A percentile compares a stretch with the other conserved stretches of the same genome.
phyloP scores from a whole-genome alignment of 352 stramenopile genomes.

The Phytophthora tentaculata region DNA sequence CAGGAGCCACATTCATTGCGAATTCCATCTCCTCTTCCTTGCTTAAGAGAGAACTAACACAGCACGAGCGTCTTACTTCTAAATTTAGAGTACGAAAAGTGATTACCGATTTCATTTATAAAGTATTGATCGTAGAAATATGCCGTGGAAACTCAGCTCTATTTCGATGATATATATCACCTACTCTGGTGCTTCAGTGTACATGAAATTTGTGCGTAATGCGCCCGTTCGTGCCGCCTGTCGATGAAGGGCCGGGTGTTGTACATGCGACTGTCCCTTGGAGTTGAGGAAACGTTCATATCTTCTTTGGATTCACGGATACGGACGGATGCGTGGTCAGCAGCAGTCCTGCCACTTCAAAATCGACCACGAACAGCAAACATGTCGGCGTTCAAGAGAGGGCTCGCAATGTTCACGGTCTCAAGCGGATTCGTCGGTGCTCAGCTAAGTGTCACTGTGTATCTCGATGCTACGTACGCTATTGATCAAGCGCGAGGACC shows the following conservation, averaged over 20 bases:
- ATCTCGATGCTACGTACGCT: conserved; percentile 55
- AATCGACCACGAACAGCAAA: conserved; percentile 9
- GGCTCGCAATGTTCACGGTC: background rate
- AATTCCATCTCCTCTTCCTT: conserved; percentile 12
- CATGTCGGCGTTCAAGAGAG: conserved; percentile 14
- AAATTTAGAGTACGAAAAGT: background rate
- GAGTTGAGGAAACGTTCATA: conserved; percentile 10
- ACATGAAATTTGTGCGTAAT: background rate
- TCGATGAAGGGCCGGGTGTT: conserved; percentile 13
- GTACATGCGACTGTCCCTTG: conserved; percentile 8
- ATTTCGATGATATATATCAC: background rate
- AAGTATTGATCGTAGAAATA: no score
- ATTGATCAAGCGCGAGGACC: conserved; percentile 32
- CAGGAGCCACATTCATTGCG: background rate
- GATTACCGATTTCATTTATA: background rate
- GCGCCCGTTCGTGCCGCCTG: conserved; percentile 12
- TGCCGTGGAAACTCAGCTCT: no score
- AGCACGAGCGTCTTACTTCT: background rate
- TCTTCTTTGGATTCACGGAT: conserved; percentile 5
- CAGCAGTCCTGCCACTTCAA: conserved; percentile 4
- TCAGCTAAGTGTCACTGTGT: conserved; percentile 22
- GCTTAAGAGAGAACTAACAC: background rate
- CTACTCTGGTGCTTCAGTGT: background rate
- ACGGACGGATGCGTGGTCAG: background rate
- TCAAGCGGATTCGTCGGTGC: conserved; percentile 1